Evolutionary conservation across 2,329 filamentous ascomycete genomes (phyloP), one percentile per base, ranked within the genome.

Genomic region (Xylaria sp.): DNA sequence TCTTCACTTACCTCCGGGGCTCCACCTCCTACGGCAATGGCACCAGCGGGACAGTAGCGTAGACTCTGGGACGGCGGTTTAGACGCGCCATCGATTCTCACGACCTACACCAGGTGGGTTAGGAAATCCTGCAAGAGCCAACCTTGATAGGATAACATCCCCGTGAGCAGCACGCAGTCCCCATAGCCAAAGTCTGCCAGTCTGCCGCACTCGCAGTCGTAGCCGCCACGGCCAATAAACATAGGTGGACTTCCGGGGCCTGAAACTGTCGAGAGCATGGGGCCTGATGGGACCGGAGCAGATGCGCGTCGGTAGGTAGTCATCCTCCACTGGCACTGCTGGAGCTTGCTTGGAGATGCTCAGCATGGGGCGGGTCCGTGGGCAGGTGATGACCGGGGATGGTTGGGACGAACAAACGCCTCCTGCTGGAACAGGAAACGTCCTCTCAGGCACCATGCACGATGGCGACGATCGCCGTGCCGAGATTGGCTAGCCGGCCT

Each of bases 361-460:
- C 36, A 3, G 20, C 42, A 54, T 59, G 50, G 57, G 51, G 56
- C 63, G 66, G 68, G 61, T 63, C 45, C 3, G 45, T 49, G 15
- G 57, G 56, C 66, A 69, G 68, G 63, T 63, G 66, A 69, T 62
- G 39, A 29, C 61, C 36, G 58, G 67, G 63, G 38, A 27, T 66
- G 25, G 33, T 65, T 47, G 55, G 61, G 60, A 65, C 50, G 63
- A 62, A 50, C 57, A 63, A 42, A 59, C 69, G 66, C 61, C 73
- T 75, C 74, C 74, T 76, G 63, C 74, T 72, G 20, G 56, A 76
- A 72, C 71, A 31, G 74, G 74, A 72, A 76, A 71, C 71, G 71
- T 31, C 11, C 44, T 61, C 55, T 72, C 72, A 73, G 73, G 74
- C 71, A 76, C 73, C 71, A 70, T 69, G 70, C 66, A 60, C 65